Percentiles rank a stretch among this genome's conserved stretches.
These are phyloP conservation scores for Fusarium aywerte DNA, from an alignment of 2,329 filamentous ascomycete species.

Conservation along the genomic window DNA sequence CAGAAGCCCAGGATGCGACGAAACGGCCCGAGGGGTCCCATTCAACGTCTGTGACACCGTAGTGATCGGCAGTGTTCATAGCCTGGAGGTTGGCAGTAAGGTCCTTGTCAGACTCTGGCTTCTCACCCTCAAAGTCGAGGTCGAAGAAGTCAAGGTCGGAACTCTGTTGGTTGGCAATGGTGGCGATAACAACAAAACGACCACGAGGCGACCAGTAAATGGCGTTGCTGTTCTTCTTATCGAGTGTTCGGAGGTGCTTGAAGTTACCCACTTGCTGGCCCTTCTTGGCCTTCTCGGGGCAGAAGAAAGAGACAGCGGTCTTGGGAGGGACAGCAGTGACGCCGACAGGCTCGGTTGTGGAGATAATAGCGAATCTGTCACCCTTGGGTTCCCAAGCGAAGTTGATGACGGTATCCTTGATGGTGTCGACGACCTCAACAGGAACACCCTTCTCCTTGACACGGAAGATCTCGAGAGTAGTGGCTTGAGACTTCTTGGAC, in stretches of 20 bases:
- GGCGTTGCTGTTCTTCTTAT: conserved; percentile 99
- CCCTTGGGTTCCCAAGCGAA: conserved; percentile 99
- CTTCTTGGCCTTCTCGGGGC: conserved; percentile 97
- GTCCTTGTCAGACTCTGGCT: conserved; percentile 92
- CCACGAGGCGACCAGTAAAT: conserved; percentile 99
- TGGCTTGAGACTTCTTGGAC: conserved; percentile 97
- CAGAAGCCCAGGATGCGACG: conserved; percentile 90
- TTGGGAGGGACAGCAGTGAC: conserved; percentile 88
- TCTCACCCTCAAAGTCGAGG: conserved; percentile 97
- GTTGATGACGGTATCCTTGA: conserved; percentile 99
- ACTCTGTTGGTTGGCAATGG: conserved; percentile 90
- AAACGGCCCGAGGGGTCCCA: conserved; percentile 98
- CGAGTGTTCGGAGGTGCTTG: conserved; percentile 91
- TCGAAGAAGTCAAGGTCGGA: conserved; percentile 98
- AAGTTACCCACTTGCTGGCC: conserved; percentile 86
- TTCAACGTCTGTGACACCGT: conserved; percentile 96
- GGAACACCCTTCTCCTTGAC: conserved; percentile 97
- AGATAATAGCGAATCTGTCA: conserved; percentile 96
- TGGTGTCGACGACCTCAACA: conserved; percentile 95
- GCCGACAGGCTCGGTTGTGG: conserved; percentile 83
- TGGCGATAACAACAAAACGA: conserved; percentile 93
- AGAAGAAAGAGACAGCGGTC: conserved; percentile 95
- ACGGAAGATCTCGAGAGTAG: conserved; percentile 98
- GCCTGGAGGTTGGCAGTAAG: conserved; percentile 93
- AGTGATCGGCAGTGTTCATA: conserved; percentile 94